Percentiles rank a stretch among this genome's conserved stretches.
phyloP scores from a whole-genome alignment of 2,329 filamentous ascomycete genomes.

The Arachnopeziza araneosa region DNA sequence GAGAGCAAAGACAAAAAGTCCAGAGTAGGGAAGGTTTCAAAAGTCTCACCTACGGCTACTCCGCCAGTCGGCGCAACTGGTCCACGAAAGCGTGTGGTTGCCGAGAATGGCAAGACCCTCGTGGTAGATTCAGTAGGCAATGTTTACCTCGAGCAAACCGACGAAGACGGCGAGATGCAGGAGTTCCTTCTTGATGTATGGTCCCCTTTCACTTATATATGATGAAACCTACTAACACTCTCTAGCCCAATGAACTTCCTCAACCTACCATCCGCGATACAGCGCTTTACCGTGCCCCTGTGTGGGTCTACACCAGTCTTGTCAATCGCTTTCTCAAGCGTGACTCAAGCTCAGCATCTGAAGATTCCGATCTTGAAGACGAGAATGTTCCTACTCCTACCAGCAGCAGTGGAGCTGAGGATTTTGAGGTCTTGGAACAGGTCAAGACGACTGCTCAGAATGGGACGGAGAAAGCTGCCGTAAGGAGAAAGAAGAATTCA shows the following conservation, averaged over 20 bases:
- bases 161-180: slow-evolving; percentile 75
- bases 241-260: slow-evolving; percentile 70
- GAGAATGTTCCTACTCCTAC: slow-evolving; percentile 42
- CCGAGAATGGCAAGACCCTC: slow-evolving; percentile 91
- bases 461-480: slow-evolving; percentile 22
- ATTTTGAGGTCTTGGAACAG: slow-evolving; percentile 60
- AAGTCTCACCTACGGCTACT: slow-evolving; percentile 33
- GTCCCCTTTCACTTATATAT: slow-evolving; percentile 11
- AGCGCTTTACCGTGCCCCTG: slow-evolving; percentile 70
- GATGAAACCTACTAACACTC: slow-evolving; percentile 19
- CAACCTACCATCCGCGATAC: slow-evolving; percentile 77
- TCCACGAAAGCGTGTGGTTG: slow-evolving; percentile 79
- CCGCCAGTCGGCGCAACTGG: slow-evolving; percentile 57
- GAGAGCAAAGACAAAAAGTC: slow-evolving; percentile 36
- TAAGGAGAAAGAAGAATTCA: slow-evolving; percentile 25
- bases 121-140: slow-evolving; percentile 89
- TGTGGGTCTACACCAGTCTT: slow-evolving; percentile 61
- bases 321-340: slow-evolving; percentile 43
- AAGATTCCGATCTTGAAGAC: slow-evolving; percentile 34
- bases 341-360: slow-evolving; percentile 28
- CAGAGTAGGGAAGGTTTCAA: slow-evolving; percentile 47
- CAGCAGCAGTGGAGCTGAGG: slow-evolving; percentile 53
- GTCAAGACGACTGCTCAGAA: slow-evolving; percentile 27
- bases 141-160: slow-evolving; percentile 89
- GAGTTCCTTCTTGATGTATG: slow-evolving; percentile 86